Percentiles rank a stretch among this genome's conserved stretches.
Evolutionary conservation across 2,329 filamentous ascomycete genomes (phyloP).

Genomic region (Exophiala sp.): DNA sequence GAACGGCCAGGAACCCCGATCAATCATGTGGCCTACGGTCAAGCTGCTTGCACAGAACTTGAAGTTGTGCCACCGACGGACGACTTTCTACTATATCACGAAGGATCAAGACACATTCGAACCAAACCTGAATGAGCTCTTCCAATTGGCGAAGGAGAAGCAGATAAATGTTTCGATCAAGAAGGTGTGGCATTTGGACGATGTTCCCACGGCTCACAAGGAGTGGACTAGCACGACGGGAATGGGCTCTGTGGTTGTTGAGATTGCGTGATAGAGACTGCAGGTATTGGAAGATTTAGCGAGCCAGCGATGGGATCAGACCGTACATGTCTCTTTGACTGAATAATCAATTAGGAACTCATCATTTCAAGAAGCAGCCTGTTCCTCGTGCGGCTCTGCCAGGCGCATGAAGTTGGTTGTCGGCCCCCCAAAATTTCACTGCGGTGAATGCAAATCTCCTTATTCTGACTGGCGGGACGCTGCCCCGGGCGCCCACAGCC

Average conservation of each 20-base stretch:
- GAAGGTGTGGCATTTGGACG: slow-evolving; percentile 5
- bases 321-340: no score
- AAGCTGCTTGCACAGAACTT: slow-evolving; percentile 9
- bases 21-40: slow-evolving; percentile 2
- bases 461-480: not conserved
- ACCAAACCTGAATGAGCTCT: slow-evolving; percentile 2
- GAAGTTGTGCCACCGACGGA: slow-evolving; percentile 4
- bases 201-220: slow-evolving; percentile 2
- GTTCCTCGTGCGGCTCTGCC: no score
- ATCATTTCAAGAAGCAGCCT: no score
- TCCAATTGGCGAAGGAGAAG: slow-evolving; percentile 1
- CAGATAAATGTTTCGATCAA: slow-evolving; percentile 10
- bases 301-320: no score
- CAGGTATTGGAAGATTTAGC: no score
- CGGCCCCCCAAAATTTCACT: no score
- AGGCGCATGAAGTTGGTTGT: no score
- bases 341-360: no score
- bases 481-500: not conserved
- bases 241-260: slow-evolving; percentile 10
- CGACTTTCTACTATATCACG: slow-evolving; percentile 4
- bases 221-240: slow-evolving; percentile 8
- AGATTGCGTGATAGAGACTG: not conserved
- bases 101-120: not conserved
- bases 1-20: not conserved
- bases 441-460: not conserved